A percentile compares a stretch with the other conserved stretches of the same genome.
Evolutionary conservation across 2,329 filamentous ascomycete species (phyloP).

Genomic region (Fusarium algeriense): DNA sequence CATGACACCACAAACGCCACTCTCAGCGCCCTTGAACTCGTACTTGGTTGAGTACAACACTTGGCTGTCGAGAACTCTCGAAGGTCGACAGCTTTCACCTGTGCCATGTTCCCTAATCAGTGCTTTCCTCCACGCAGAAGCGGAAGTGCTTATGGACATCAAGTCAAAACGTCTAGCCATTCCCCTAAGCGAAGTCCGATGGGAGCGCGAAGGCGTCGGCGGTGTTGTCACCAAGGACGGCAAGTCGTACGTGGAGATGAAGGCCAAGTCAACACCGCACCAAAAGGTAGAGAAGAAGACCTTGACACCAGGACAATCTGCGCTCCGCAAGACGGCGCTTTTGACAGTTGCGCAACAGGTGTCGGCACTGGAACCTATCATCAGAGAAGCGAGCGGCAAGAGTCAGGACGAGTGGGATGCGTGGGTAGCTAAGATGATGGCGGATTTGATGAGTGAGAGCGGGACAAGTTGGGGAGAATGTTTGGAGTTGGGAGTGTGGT

Average conservation of each 20-base stretch:
- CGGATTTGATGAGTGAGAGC: conserved; percentile 81
- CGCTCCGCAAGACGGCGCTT: conserved; percentile 83
- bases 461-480: conserved; percentile 88
- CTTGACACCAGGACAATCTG: conserved; percentile 76
- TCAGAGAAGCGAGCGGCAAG: conserved; percentile 86
- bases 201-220: conserved; percentile 83
- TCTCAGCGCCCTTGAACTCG: conserved; percentile 83
- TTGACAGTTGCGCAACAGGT: conserved; percentile 85
- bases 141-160: conserved; percentile 76
- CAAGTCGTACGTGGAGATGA: conserved; percentile 70
- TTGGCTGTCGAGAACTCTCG: conserved; percentile 83
- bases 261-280: conserved; percentile 58
- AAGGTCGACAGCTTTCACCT: conserved; percentile 75
- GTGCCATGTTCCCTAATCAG: conserved; percentile 84
- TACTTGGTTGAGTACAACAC: conserved; percentile 86
- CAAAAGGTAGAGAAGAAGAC: conserved; percentile 60
- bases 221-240: conserved; percentile 71
- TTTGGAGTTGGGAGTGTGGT: conserved; percentile 88
- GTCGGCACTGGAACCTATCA: conserved; percentile 83
- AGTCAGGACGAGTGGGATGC: conserved; percentile 92
- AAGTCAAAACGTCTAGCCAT: conserved; percentile 85
- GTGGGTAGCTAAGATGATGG: conserved; percentile 90
- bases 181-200: conserved; percentile 84
- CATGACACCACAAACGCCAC: conserved; percentile 84
- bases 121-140: conserved; percentile 83